Percentiles rank a stretch among this genome's conserved stretches.
Conservation (phyloP, 345 rosid genomes). For the Balakata baccata region DNA sequence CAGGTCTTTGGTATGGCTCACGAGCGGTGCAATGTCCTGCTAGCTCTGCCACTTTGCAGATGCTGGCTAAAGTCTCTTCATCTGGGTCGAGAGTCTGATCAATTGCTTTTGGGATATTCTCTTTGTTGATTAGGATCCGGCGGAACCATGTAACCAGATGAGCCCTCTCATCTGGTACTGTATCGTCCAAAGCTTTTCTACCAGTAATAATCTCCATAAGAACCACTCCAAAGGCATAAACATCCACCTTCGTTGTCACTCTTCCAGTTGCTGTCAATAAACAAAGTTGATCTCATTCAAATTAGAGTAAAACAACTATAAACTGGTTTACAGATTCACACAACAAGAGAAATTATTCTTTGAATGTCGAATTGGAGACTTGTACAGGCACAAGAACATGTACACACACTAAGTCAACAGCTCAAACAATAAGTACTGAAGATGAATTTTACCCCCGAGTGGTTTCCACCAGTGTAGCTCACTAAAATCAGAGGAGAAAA, state of each 20-base stretch:
- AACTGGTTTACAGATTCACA: not conserved
- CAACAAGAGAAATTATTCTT: not conserved
- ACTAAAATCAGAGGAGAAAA: not conserved
- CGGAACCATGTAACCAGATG: slow-evolving; percentile 30
- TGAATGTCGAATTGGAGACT: not conserved
- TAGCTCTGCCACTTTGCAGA: slow-evolving; percentile 22
- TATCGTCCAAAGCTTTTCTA: slow-evolving; percentile 24
- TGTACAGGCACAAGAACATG: not conserved
- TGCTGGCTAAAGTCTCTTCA: slow-evolving; percentile 22
- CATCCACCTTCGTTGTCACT: slow-evolving; percentile 31
- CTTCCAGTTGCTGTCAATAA: slow-evolving; percentile 28
- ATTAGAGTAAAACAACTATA: not conserved
- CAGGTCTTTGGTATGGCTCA: slow-evolving; percentile 26
- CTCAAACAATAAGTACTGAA: not conserved
- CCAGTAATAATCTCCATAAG: slow-evolving; percentile 32
- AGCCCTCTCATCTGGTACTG: slow-evolving; percentile 14
- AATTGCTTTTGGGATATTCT: slow-evolving; percentile 16
- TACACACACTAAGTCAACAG: not conserved
- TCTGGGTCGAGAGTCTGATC: slow-evolving; percentile 18
- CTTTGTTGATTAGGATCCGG: slow-evolving; percentile 19
- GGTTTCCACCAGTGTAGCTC: not conserved
- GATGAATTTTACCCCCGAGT: not conserved
- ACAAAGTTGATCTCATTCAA: not conserved
- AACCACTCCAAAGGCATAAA: slow-evolving; percentile 28
- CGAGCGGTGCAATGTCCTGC: slow-evolving; percentile 29